phyloP scores from a whole-genome alignment of 805 yeast species.

The Lipomyces yamanashiensis region DNA sequence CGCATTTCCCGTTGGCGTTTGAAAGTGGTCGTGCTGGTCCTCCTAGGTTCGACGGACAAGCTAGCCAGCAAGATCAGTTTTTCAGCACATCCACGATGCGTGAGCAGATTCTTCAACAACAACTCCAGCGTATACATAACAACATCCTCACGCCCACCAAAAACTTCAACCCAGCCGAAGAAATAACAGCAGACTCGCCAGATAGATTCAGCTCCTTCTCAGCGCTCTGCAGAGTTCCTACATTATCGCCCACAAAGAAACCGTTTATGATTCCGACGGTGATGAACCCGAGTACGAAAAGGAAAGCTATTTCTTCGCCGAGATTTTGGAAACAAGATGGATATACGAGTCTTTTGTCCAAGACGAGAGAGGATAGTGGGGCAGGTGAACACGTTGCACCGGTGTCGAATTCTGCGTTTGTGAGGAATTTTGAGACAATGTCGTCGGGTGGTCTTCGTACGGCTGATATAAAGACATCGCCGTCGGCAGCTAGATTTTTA shows the following conservation, averaged over 20 bases:
- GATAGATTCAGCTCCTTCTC: constrained; percentile 2
- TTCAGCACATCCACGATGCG: constrained; percentile 3
- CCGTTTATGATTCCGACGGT: too few species aligned
- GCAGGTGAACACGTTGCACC: background rate
- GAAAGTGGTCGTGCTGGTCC: background rate
- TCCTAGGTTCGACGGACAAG: background rate
- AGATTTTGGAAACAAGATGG: constrained; percentile 1
- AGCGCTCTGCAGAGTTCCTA: constrained; percentile 3
- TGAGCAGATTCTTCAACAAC: constrained; percentile 1
- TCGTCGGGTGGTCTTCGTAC: background rate
- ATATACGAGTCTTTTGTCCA: background rate
- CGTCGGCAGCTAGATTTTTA: background rate
- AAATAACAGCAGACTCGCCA: background rate
- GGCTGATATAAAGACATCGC: background rate
- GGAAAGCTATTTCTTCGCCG: background rate
- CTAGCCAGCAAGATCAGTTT: background rate
- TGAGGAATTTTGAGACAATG: constrained; percentile 1
- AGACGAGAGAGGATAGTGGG: too few species aligned
- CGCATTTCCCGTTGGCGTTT: background rate
- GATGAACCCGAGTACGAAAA: too few species aligned
- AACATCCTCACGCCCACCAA: background rate
- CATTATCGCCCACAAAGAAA: background rate
- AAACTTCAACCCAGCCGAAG: too few species aligned
- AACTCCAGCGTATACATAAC: background rate
- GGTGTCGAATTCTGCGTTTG: constrained; percentile 4